Evolutionary conservation across 1,139 yeast genomes (phyloP).

Genomic region (Suzukiozyma palmioleophila): DNA sequence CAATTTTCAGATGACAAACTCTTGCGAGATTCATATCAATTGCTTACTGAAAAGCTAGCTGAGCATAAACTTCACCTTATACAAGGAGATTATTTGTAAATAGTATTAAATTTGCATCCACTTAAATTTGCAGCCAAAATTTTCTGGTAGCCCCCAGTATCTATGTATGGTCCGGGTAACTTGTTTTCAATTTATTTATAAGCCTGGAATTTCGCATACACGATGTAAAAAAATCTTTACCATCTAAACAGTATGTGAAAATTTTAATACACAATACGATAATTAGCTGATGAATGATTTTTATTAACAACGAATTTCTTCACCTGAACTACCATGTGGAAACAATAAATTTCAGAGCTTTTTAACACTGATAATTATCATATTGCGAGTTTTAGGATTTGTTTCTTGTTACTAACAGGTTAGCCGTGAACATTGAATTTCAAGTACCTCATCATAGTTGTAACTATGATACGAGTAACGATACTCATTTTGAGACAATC

Average conservation of each 20-base stretch:
- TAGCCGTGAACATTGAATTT: neutral
- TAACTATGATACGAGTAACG: neutral
- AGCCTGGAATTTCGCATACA: neutral
- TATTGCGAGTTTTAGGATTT: neutral
- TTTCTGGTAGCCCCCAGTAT: neutral
- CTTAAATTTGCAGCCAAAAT: neutral
- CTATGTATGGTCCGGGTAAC: neutral
- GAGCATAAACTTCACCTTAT: no score
- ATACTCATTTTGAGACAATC: neutral
- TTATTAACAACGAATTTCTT: conserved; percentile 57
- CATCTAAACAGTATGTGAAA: conserved; percentile 3
- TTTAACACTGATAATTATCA: conserved; percentile 53
- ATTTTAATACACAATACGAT: neutral
- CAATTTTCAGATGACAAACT: no score
- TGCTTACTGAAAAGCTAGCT: no score
- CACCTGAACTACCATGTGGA: conserved; percentile 61
- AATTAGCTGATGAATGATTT: conserved; percentile 35
- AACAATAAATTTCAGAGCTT: conserved; percentile 57
- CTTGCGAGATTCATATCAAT: no score
- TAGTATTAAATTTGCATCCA: neutral
- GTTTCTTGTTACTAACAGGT: conserved; percentile 2
- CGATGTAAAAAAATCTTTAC: neutral
- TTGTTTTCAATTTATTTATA: neutral
- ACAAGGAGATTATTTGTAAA: no score
- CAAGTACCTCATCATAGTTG: neutral